Base-by-base conservation (phyloP, 331 rosid genomes). In the Prunus yedoensis region DNA sequence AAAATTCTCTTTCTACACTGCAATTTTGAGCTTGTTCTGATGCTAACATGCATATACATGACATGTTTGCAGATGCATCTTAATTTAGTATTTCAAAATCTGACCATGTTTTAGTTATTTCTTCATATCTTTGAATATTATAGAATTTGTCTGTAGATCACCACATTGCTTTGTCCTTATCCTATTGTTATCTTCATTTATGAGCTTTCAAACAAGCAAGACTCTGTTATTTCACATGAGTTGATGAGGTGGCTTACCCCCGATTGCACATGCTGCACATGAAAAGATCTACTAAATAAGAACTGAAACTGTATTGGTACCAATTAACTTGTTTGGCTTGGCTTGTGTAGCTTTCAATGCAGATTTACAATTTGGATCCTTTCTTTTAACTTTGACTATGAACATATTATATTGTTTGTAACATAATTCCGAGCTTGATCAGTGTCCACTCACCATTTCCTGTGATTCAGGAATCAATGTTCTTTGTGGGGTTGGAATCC, bases 401-500 rank as follows among this genome's bases (percentile, higher is more conserved):
- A 52, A 17, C 57, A 52, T 6, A 17, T 52, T 17, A 16, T 17
- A 7, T 38, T 38, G 20, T 7, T 61, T 3, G 25, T 63, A 30
- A 18, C 13, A n/a, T 63, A 10, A 63, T 63, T 35, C 57, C 43
- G 15, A 28, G 35, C 11, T 76, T 20, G 47, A 51, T 54, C 35
- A 32, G 11, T 8, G 27, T 68, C 14, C 11, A 30, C 25, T 45
- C 50, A 76, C 70, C 30, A 61, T 38, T 78, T 73, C 13, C 67
- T 30, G 67, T 68, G 65, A 77, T 79, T 78, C 85, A 94, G 99
- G 99, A 43, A 89, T 92, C 50, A 94, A 94, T 77, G 96, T 92
- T 41, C 87, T 94, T 38, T 94, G 99, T 78, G 99, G 99, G 3
- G 99, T 94, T 53, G 99, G 99, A 71, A 86, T 94, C 80, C 92